Base-by-base conservation (phyloP, 2,329 filamentous ascomycete genomes). In the Coniochaeta hoffmannii region DNA sequence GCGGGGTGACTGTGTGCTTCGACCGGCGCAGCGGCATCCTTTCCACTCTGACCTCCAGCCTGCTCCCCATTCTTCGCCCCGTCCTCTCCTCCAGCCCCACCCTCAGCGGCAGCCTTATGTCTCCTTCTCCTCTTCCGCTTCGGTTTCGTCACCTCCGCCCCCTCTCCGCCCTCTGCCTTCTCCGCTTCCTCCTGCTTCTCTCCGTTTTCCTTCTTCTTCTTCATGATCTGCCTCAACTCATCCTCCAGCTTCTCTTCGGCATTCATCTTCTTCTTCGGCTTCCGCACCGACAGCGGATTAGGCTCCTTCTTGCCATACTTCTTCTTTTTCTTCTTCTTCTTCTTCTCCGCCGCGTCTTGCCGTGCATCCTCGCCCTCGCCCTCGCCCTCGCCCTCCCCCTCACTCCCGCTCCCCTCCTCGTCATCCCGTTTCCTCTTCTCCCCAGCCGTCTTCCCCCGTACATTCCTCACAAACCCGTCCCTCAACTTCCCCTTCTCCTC, bases 401-500 rank as follows among this genome's bases (percentile, higher is more conserved):
- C 65, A 61, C 76, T 66, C 11, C 60, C 61, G 4, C 70, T 69
- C 2, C 72, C 71, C 4, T 71, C 69, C 2, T 72, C 73, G n/a
- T 70, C 71, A 1, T 59, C 63, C 2, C 65, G 67, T 3, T 69
- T 71, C 56, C 80, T 72, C 70, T 77, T 86, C 66, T 73, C 77
- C 74, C 76, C 83, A 49, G 60, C 53, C 66, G 69, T 56, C 68
- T 61, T 58, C 67, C 10, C 58, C 60, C 74, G 75, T 68, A 82
- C 86, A 61, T 35, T 58, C 60, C 74, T 75, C 69, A 82, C 87
- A 61, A 91, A 72, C 50, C 88, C 89, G 17, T 81, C 78, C 60
- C 85, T 80, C 65, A 92, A 89, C 72, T 95, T 95, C 56, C 77
- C 78, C 63, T 78, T 82, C 75, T 94, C 90, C 59, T 89, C 87